These are phyloP conservation scores for Gymnopilus dilepis DNA, from an alignment of 768 basidiomycete species.

Conservation along the genomic window DNA sequence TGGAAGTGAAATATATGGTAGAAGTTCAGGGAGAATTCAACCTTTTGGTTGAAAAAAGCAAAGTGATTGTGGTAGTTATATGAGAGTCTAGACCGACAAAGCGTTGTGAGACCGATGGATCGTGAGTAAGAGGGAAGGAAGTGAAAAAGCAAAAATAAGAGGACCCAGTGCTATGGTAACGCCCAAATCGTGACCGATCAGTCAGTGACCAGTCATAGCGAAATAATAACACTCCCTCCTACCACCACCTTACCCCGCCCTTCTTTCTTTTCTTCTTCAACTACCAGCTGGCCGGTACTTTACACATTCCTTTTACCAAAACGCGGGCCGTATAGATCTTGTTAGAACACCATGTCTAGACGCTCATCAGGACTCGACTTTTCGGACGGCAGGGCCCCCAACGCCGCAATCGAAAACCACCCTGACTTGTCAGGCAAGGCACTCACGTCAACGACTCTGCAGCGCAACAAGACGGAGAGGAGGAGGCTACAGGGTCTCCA, in stretches of 20 bases:
- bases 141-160: constrained; percentile 9
- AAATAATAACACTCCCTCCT: constrained; percentile 20
- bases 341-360: constrained; percentile 32
- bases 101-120: constrained; percentile 11
- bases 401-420: constrained; percentile 54
- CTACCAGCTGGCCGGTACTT: constrained; percentile 55
- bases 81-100: neutral
- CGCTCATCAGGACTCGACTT: constrained; percentile 73
- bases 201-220: constrained; percentile 20
- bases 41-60: neutral
- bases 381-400: constrained; percentile 52
- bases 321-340: constrained; percentile 45
- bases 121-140: neutral
- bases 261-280: constrained; percentile 32
- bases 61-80: neutral
- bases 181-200: constrained; percentile 14
- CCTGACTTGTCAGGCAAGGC: constrained; percentile 38
- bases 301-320: constrained; percentile 41
- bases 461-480: constrained; percentile 88
- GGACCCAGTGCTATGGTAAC: constrained; percentile 30
- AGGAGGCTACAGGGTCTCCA: constrained; percentile 85
- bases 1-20: neutral
- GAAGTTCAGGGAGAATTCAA: neutral
- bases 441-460: constrained; percentile 63
- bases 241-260: constrained; percentile 11